These are phyloP conservation scores for Leccinum longicurvipes DNA, from an alignment of 768 basidiomycete genomes.

Conservation along the genomic window DNA sequence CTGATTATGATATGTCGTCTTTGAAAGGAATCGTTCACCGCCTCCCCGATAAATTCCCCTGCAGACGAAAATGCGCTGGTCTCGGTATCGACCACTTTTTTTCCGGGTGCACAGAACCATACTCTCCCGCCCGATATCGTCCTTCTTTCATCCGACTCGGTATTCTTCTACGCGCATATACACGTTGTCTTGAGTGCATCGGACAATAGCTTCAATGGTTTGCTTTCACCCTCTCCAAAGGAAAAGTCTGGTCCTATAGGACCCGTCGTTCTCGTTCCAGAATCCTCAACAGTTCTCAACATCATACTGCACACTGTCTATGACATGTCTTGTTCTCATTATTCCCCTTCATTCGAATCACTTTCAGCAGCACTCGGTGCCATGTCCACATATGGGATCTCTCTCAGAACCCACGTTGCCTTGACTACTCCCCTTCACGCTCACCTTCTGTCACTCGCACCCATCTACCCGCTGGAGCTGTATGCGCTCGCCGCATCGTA, in stretches of 20 bases:
- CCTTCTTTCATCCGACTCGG: slow-evolving; percentile 68
- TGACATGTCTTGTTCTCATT: slow-evolving; percentile 69
- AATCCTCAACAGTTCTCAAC: slow-evolving; percentile 62
- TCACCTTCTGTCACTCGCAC: slow-evolving; percentile 64
- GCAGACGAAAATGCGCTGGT: slow-evolving; percentile 49
- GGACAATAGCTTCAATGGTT: slow-evolving; percentile 57
- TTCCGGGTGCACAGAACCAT: slow-evolving; percentile 61
- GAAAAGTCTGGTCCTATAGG: slow-evolving; percentile 42
- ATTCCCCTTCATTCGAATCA: slow-evolving; percentile 62
- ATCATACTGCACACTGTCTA: slow-evolving; percentile 72
- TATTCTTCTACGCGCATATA: slow-evolving; percentile 81
- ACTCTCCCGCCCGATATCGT: slow-evolving; percentile 58
- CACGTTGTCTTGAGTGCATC: slow-evolving; percentile 57
- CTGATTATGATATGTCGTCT: slow-evolving; percentile 5
- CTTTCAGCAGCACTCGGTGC: slow-evolving; percentile 55
- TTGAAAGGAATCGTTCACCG: slow-evolving; percentile 30
- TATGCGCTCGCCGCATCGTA: slow-evolving; percentile 68
- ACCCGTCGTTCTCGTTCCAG: slow-evolving; percentile 56
- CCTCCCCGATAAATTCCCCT: slow-evolving; percentile 32
- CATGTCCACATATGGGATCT: slow-evolving; percentile 59
- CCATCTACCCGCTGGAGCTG: slow-evolving; percentile 63
- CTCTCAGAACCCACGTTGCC: slow-evolving; percentile 43
- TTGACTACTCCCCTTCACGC: slow-evolving; percentile 56
- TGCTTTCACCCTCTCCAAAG: slow-evolving; percentile 46
- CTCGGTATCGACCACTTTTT: slow-evolving; percentile 82